Evolutionary conservation across 2,329 filamentous ascomycete genomes (phyloP), one percentile per base, ranked within the genome.

Genomic region (Colletotrichum musicola): DNA sequence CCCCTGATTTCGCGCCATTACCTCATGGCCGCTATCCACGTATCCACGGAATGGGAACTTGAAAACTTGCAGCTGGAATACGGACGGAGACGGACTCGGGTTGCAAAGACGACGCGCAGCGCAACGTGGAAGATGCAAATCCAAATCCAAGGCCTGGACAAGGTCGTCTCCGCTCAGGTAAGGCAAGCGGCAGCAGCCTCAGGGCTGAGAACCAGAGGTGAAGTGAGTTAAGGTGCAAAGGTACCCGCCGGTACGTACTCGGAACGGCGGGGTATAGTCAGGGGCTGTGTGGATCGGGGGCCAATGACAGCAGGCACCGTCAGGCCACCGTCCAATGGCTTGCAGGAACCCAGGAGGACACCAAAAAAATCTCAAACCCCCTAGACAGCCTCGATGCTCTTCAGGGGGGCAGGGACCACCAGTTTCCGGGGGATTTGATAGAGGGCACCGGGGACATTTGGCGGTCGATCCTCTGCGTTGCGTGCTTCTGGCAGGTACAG

Each of bases 351-450:
- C 51, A 18, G 20, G 53, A 54, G 53, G 18, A n/a, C 14, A 27
- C 38, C 7, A 49, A 55, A 51, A 35, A 55, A 60, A 65, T 64
- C 62, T 64, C 62, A 64, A 65, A 68, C 65, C 46, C 54, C 20
- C 55, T 68, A 64, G 22, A 4, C 4, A 25, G 60, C 53, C 60
- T 47, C 49, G 42, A 65, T 42, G 16, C 61, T 42, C 54, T 18
- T 44, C 60, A 51, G 59, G 46, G 13, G 6, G 46, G 64, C 51
- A 50, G 22, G 54, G 54, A 59, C 61, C 65, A 59, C 38, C 54
- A 14, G 40, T 68, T 65, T 65, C 65, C 49, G 61, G 65, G 51
- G 65, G 65, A 62, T 20, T 18, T 38, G 58, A 25, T 51, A 57
- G 64, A 27, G 42, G 50, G 6, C 30, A 9, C 27, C n/a, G 42